Base-by-base conservation (phyloP, 2,329 filamentous ascomycete genomes). In the Penicillium aurantiogriseum region DNA sequence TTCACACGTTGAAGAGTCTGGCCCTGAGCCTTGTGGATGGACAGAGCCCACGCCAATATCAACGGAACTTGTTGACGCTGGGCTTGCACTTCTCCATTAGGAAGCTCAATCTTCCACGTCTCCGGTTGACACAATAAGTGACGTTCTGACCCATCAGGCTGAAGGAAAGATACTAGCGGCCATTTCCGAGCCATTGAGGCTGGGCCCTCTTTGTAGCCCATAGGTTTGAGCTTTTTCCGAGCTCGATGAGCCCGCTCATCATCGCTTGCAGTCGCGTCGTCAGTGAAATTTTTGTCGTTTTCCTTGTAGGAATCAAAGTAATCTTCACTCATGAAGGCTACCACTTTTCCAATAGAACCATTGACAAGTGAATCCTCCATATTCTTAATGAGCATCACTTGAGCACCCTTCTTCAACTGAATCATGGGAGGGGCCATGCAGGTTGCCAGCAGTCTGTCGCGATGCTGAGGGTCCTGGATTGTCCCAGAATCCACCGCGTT, bases 301-400 rank as follows among this genome's bases (percentile, higher is more conserved):
- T 81, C 76, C 29, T 80, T 78, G 67, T 85, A 86, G 43, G 79
- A 72, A 51, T 83, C 83, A 63, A 87, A 89, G 29, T 80, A 83
- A 43, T 79, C 77, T 63, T 88, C 85, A 51, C 81, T 85, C 88
- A 92, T 92, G 74, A 96, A 96, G 6, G 83, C 85, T 13, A 88
- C 82, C 5, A 99, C 89, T 60, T 89, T 92, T 25, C 94, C 94
- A 10, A 99, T 81, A 0, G 93, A 96, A 5, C 94, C 94, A 70
- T 99, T 99, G 65, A 97, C 94, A 0, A 99, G 82, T 0, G 85
- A 88, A 39, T 96, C 91, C 69, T 99, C 94, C 77, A 97, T 88
- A 67, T 99, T 99, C 75, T 99, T 99, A 81, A 99, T 97, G n/a
- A 99, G 80, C 94, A 99, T 99, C 44, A 99, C 95, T 71, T 99